Conservation (phyloP, 2,329 filamentous ascomycete genomes). For the Hypoxylon sp. region DNA sequence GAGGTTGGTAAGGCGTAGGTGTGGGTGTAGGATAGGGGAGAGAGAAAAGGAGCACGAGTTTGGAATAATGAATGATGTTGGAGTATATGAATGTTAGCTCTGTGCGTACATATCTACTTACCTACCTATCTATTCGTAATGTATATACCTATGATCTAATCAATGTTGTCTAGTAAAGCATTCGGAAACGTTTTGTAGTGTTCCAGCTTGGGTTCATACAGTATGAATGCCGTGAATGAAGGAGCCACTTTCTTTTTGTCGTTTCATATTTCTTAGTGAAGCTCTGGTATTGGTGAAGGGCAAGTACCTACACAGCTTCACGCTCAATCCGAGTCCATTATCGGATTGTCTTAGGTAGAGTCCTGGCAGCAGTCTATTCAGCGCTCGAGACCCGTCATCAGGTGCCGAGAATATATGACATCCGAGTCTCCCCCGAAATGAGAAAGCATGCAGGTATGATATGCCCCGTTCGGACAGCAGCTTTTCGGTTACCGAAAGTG, state of each 20-base stretch:
- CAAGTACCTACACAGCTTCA: background rate
- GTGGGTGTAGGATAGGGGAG: background rate
- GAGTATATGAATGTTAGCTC: slow-evolving; percentile 1
- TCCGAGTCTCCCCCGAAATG: background rate
- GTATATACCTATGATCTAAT: slow-evolving; percentile 28
- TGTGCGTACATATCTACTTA: background rate
- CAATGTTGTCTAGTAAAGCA: background rate
- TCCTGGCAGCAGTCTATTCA: background rate
- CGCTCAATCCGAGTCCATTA: background rate
- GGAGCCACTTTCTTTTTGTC: background rate
- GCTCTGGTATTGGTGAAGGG: background rate
- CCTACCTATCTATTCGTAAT: slow-evolving; percentile 16
- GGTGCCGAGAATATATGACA: slow-evolving; percentile 13
- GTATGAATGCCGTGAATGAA: background rate
- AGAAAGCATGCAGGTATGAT: background rate
- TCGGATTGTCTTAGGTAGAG: background rate
- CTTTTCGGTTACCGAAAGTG: slow-evolving; percentile 8
- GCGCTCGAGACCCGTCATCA: background rate
- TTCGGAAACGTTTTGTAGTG: background rate
- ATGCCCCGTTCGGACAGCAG: background rate
- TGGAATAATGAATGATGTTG: slow-evolving; percentile 9
- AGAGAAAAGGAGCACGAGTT: slow-evolving; percentile 5
- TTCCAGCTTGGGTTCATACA: background rate
- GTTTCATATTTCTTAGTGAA: background rate
- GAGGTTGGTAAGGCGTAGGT: slow-evolving; percentile 35